Evolutionary conservation across 2,329 filamentous ascomycete species (phyloP).

Genomic region (Alternaria solani): DNA sequence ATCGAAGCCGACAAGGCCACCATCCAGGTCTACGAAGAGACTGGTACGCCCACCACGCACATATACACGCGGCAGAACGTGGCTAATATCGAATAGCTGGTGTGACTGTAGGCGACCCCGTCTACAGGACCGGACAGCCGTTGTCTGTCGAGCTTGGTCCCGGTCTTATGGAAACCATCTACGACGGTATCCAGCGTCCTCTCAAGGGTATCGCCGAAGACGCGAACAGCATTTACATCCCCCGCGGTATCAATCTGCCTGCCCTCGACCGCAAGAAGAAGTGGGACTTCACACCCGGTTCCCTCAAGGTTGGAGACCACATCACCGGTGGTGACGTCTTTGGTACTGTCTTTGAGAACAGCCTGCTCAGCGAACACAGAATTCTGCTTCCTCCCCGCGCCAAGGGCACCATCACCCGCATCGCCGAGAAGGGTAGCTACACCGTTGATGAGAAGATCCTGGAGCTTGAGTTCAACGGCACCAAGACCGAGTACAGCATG

Average conservation of each 20-base stretch:
- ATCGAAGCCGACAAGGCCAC: slow-evolving; percentile 95
- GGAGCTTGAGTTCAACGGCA: slow-evolving; percentile 96
- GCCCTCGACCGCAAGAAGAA: slow-evolving; percentile 90
- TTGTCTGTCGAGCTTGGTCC: slow-evolving; percentile 97
- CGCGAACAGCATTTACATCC: slow-evolving; percentile 94
- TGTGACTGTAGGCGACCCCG: slow-evolving; percentile 94
- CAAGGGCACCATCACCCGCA: slow-evolving; percentile 89
- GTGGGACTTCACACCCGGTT: slow-evolving; percentile 90
- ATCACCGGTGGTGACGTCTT: slow-evolving; percentile 96
- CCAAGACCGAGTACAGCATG: slow-evolving; percentile 94
- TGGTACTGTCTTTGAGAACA: slow-evolving; percentile 95
- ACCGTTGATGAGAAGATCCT: slow-evolving; percentile 93
- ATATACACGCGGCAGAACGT: not conserved
- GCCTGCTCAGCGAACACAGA: slow-evolving; percentile 90
- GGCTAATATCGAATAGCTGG: slow-evolving; percentile 70
- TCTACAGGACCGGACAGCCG: slow-evolving; percentile 89
- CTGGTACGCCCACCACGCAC: slow-evolving; percentile 66
- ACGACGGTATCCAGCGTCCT: slow-evolving; percentile 97
- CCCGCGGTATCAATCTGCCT: slow-evolving; percentile 87
- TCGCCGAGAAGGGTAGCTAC: slow-evolving; percentile 88
- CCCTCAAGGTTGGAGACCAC: slow-evolving; percentile 93
- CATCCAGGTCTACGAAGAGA: slow-evolving; percentile 99
- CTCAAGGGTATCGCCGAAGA: slow-evolving; percentile 81
- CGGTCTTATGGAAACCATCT: slow-evolving; percentile 98
- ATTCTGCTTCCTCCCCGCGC: slow-evolving; percentile 91